Conservation (phyloP, 1,284 basidiomycete species). For the Malassezia obtusa region DNA sequence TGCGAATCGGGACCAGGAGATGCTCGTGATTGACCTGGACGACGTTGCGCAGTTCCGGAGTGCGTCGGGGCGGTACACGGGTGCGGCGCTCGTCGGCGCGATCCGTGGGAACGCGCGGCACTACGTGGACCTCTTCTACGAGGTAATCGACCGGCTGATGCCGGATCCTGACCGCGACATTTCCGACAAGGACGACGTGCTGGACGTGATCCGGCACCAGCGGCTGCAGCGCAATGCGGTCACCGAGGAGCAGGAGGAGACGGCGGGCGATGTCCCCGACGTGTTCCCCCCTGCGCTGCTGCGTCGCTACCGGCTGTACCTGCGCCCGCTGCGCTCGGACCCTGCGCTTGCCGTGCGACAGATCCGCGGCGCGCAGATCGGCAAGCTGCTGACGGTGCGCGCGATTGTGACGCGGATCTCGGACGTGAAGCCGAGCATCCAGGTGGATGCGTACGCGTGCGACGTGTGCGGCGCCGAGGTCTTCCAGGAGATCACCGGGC, state of each 20-base stretch:
- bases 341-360: conserved; percentile 71
- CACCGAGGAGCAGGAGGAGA: conserved; percentile 48
- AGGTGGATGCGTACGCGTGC: conserved; percentile 97
- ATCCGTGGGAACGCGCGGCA: conserved; percentile 78
- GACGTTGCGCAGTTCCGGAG: conserved; percentile 56
- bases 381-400: conserved; percentile 84
- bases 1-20: conserved; percentile 81
- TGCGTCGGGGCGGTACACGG: conserved; percentile 10
- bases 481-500: conserved; percentile 92
- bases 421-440: conserved; percentile 92
- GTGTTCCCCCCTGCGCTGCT: conserved; percentile 68
- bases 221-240: conserved; percentile 74
- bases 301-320: conserved; percentile 89
- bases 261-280: conserved; percentile 39
- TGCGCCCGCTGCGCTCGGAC: conserved; percentile 59
- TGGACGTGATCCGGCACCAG: conserved; percentile 58
- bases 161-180: conserved; percentile 79
- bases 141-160: conserved; percentile 63
- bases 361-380: conserved; percentile 74
- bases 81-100: conserved; percentile 20
- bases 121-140: conserved; percentile 79
- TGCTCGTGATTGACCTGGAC: conserved; percentile 69
- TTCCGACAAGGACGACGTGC: conserved; percentile 54
- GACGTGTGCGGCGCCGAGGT: conserved; percentile 96
- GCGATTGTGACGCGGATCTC: conserved; percentile 97